Conservation (phyloP, 169 alveolate species). For the Hammondia hammondi region DNA sequence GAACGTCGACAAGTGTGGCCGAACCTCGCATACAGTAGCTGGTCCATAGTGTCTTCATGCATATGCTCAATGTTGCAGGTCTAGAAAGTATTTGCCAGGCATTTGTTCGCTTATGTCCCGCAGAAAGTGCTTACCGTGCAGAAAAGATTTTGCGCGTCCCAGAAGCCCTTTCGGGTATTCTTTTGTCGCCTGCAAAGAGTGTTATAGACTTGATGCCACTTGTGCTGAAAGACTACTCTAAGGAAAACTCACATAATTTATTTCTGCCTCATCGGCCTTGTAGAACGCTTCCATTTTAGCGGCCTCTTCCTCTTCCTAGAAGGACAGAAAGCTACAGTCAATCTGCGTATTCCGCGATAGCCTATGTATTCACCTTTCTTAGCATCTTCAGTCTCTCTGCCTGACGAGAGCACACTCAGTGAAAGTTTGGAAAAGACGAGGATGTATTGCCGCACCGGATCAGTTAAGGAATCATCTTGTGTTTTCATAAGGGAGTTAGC, state of each 20-base stretch:
- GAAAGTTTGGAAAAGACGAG: neutral
- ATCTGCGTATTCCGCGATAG: neutral
- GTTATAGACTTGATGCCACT: neutral
- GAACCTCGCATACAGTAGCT: neutral
- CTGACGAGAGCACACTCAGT: neutral
- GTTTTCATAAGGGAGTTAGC: conserved; percentile 57
- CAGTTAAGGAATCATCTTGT: conserved; percentile 50
- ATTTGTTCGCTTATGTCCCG: neutral
- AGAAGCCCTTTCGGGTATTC: conserved; percentile 34
- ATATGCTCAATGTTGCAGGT: neutral
- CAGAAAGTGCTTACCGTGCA: conserved; percentile 25
- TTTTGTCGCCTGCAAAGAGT: conserved; percentile 33
- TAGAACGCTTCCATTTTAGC: conserved; percentile 61
- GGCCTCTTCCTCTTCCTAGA: conserved; percentile 64
- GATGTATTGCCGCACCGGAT: conserved; percentile 24
- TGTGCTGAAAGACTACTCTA: no score
- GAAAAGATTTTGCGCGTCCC: conserved; percentile 45
- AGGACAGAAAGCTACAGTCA: neutral
- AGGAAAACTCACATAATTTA: conserved; percentile 28
- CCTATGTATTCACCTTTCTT: neutral
- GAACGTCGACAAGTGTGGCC: neutral
- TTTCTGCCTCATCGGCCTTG: conserved; percentile 59
- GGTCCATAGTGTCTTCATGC: neutral
- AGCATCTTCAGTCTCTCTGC: conserved; percentile 57
- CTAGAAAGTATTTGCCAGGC: neutral